Conservation (phyloP, 768 basidiomycete genomes). For the Boletus huronensis region DNA sequence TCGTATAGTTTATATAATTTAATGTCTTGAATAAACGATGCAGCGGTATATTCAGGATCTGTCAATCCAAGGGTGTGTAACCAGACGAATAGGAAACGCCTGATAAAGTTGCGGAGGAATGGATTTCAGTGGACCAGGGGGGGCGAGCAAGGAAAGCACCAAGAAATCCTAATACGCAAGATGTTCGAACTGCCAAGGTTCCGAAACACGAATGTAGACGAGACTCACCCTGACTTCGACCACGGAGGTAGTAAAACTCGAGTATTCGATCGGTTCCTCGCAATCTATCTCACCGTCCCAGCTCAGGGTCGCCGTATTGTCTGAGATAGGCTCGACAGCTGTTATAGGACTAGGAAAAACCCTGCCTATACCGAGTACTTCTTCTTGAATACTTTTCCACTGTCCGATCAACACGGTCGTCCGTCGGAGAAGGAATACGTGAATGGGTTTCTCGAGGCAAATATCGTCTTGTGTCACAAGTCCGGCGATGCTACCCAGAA, state of each 20-base stretch:
- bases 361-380: slow-evolving; percentile 47
- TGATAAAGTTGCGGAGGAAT: slow-evolving; percentile 41
- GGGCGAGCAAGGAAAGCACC: slow-evolving; percentile 43
- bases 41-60: slow-evolving; percentile 16
- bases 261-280: slow-evolving; percentile 37
- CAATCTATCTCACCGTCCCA: slow-evolving; percentile 59
- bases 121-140: slow-evolving; percentile 33
- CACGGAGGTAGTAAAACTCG: slow-evolving; percentile 48
- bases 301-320: slow-evolving; percentile 42
- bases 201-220: not conserved
- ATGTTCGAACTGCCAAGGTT: not conserved
- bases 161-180: slow-evolving; percentile 52
- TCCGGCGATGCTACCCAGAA: slow-evolving; percentile 14
- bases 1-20: slow-evolving; percentile 15
- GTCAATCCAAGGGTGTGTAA: slow-evolving; percentile 54
- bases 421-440: slow-evolving; percentile 56
- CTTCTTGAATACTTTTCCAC: slow-evolving; percentile 14
- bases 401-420: slow-evolving; percentile 37
- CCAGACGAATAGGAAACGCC: slow-evolving; percentile 55
- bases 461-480: slow-evolving; percentile 6
- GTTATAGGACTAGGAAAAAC: slow-evolving; percentile 37
- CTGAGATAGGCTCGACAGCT: slow-evolving; percentile 31
- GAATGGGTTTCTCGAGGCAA: slow-evolving; percentile 32
- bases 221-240: slow-evolving; percentile 48
- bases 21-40: slow-evolving; percentile 16